phyloP scores from a whole-genome alignment of 306 rosid species.

The Prunus padus region DNA sequence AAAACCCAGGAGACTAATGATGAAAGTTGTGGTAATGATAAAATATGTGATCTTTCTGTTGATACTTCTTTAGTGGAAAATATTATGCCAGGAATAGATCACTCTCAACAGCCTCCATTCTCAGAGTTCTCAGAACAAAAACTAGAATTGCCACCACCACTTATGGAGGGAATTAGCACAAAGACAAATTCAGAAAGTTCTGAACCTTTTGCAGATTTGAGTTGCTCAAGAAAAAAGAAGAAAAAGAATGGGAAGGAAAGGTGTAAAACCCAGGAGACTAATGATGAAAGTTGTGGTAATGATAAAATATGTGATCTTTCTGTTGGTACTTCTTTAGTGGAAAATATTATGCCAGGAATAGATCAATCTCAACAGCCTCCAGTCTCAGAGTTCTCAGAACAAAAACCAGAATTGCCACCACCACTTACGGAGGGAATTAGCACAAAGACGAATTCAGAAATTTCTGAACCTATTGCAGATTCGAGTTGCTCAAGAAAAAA shows the following conservation, averaged over 20 bases:
- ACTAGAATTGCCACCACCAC: constrained; percentile 25
- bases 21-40: constrained; percentile 12
- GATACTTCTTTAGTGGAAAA: constrained; percentile 21
- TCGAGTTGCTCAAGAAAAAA: background rate
- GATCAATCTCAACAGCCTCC: constrained; percentile 28
- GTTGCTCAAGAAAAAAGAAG: background rate
- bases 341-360: constrained; percentile 19
- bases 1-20: constrained; percentile 16
- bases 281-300: constrained; percentile 15
- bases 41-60: constrained; percentile 22
- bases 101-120: constrained; percentile 27
- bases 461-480: background rate
- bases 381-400: constrained; percentile 17
- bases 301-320: constrained; percentile 20
- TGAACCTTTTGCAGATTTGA: background rate
- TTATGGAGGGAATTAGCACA: constrained; percentile 15
- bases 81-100: constrained; percentile 19
- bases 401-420: constrained; percentile 25
- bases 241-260: background rate
- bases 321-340: constrained; percentile 18
- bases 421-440: constrained; percentile 21
- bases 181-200: constrained; percentile 22
- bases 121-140: constrained; percentile 22
- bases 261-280: constrained; percentile 12
- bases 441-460: constrained; percentile 23